A percentile compares a stretch with the other conserved stretches of the same genome.
phyloP scores from a whole-genome alignment of 495 filamentous ascomycete species.

The Penicillium waksmanii region DNA sequence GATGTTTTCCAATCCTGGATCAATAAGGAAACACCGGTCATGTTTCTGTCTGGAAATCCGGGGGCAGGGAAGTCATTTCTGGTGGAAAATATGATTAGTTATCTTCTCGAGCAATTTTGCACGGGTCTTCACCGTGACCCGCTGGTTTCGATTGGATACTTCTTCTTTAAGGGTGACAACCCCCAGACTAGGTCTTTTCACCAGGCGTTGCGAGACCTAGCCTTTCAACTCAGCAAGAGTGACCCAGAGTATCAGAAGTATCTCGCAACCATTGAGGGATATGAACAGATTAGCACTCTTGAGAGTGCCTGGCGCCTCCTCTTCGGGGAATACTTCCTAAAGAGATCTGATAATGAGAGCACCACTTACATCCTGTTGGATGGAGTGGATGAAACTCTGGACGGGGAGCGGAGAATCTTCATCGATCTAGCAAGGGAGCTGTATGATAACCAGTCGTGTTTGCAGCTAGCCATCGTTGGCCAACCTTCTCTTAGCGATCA shows the following conservation, averaged over 20 bases:
- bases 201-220: conserved; percentile 33
- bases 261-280: neutral
- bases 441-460: neutral
- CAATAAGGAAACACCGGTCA: neutral
- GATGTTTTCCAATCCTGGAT: neutral
- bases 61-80: conserved; percentile 42
- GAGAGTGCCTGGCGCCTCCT: neutral
- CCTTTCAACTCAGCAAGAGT: conserved; percentile 32
- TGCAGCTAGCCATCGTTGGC: neutral
- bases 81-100: conserved; percentile 30
- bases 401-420: neutral
- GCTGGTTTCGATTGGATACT: conserved; percentile 33
- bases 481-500: neutral
- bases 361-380: neutral
- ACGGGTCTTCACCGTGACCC: neutral
- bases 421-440: neutral
- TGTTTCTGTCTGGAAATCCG: conserved; percentile 13
- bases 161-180: conserved; percentile 41
- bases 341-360: neutral
- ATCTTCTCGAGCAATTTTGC: conserved; percentile 8
- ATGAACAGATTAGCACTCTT: neutral
- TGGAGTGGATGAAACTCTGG: neutral
- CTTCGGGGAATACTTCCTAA: neutral
- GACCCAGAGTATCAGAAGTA: neutral
- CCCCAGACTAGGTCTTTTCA: conserved; percentile 31